Evolutionary conservation across 345 rosid species (phyloP).

Genomic region (Alliaria petiolata): DNA sequence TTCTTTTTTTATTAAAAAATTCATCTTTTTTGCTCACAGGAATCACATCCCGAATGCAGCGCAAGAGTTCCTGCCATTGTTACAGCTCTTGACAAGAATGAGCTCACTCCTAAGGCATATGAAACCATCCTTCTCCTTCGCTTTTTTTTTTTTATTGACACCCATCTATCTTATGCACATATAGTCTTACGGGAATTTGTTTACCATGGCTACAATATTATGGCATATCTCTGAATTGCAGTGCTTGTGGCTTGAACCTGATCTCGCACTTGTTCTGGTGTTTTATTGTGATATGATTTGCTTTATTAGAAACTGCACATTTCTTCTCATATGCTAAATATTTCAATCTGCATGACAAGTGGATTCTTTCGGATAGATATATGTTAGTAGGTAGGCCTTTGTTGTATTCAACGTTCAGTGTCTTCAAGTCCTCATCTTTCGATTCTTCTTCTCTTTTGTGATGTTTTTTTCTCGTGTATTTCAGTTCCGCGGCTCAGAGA

Average conservation of each 20-base stretch:
- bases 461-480: neutral
- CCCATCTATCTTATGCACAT: too few species aligned
- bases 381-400: too few species aligned
- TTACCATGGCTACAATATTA: too few species aligned
- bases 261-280: neutral
- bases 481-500: constrained; percentile 71
- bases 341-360: too few species aligned
- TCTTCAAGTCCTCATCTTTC: too few species aligned
- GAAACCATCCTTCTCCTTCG: neutral
- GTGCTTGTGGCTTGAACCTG: too few species aligned
- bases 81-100: constrained; percentile 67
- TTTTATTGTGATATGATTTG: neutral
- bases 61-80: constrained; percentile 90
- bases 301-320: neutral
- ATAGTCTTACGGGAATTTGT: too few species aligned
- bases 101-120: constrained; percentile 77
- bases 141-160: too few species aligned
- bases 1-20: neutral
- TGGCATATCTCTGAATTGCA: too few species aligned
- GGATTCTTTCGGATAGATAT: too few species aligned
- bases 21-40: constrained; percentile 38
- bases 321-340: neutral
- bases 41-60: constrained; percentile 90
- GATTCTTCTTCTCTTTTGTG: neutral
- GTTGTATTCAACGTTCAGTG: too few species aligned